These are phyloP conservation scores for Penicillium sp. DNA, from an alignment of 2,329 filamentous ascomycete genomes.

Conservation along the genomic window DNA sequence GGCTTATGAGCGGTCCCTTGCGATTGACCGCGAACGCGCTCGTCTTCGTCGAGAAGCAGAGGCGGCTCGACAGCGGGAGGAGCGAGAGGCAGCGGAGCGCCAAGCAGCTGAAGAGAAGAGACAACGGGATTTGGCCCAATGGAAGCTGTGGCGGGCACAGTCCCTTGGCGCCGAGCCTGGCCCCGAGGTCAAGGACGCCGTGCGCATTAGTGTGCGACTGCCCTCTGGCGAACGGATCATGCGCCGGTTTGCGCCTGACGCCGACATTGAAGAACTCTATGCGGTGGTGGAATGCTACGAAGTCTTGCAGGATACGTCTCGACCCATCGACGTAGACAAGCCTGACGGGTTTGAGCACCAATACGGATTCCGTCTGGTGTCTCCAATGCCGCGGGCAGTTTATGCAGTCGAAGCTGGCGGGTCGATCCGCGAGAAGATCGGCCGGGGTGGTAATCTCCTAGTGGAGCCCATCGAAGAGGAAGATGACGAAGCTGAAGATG, in stretches of 20 bases:
- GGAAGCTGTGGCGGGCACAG: conserved; percentile 77
- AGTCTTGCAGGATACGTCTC: conserved; percentile 52
- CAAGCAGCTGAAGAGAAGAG: conserved; percentile 64
- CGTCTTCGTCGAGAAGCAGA: conserved; percentile 76
- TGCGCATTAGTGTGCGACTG: conserved; percentile 69
- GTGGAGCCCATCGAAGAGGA: conserved; percentile 71
- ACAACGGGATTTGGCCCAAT: conserved; percentile 64
- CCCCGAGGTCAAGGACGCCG: conserved; percentile 65
- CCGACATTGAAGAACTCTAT: conserved; percentile 84
- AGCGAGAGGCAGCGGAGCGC: conserved; percentile 67
- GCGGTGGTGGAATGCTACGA: conserved; percentile 94
- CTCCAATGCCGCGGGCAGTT: conserved; percentile 80
- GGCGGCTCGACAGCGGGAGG: conserved; percentile 61
- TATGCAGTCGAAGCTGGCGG: conserved; percentile 70
- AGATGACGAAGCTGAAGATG: conserved; percentile 57
- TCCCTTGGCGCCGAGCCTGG: conserved; percentile 70
- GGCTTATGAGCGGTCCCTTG: conserved; percentile 90
- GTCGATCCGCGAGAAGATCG: conserved; percentile 73
- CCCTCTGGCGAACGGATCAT: conserved; percentile 73
- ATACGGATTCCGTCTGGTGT: conserved; percentile 84
- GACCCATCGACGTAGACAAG: conserved; percentile 47
- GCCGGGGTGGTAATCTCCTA: conserved; percentile 82
- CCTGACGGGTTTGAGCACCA: conserved; percentile 75
- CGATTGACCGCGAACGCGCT: conserved; percentile 82
- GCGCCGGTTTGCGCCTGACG: conserved; percentile 70